phyloP scores from a whole-genome alignment of 2,329 filamentous ascomycete genomes.

The Zalaria sp. region DNA sequence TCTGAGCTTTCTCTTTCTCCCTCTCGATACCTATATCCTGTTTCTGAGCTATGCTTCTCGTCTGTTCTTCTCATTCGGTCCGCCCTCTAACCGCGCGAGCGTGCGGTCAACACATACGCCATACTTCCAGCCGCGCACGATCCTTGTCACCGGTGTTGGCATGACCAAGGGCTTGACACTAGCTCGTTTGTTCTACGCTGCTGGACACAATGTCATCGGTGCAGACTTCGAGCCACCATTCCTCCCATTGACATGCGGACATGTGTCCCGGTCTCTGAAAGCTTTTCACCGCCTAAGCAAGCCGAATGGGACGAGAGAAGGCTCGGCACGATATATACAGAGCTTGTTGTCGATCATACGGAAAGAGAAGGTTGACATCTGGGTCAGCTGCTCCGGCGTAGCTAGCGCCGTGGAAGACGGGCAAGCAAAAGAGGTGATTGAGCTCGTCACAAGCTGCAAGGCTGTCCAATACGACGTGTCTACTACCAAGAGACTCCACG shows the following conservation, averaged over 20 bases:
- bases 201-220: constrained; percentile 57
- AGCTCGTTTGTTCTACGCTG: constrained; percentile 48
- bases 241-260: constrained; percentile 30
- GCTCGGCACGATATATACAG: constrained; percentile 37
- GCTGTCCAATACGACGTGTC: constrained; percentile 49
- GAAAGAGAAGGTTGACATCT: constrained; percentile 50
- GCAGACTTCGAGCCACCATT: constrained; percentile 44
- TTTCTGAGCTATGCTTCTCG: constrained; percentile 19
- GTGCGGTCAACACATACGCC: constrained; percentile 15
- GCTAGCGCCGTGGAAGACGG: constrained; percentile 53
- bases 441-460: constrained; percentile 42
- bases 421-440: constrained; percentile 46
- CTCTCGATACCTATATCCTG: constrained; percentile 34
- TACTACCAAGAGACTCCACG: constrained; percentile 44
- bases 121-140: constrained; percentile 33
- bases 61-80: constrained; percentile 6
- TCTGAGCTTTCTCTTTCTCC: constrained; percentile 31
- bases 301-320: constrained; percentile 16
- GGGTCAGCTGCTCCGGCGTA: constrained; percentile 62
- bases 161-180: constrained; percentile 58
- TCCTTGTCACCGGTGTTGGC: constrained; percentile 59
- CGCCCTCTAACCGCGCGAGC: constrained; percentile 10
- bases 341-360: constrained; percentile 44
- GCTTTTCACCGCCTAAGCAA: constrained; percentile 38
- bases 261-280: constrained; percentile 43